Conservation (phyloP, 805 yeast species). For the Sugiyamaella smithiae region DNA sequence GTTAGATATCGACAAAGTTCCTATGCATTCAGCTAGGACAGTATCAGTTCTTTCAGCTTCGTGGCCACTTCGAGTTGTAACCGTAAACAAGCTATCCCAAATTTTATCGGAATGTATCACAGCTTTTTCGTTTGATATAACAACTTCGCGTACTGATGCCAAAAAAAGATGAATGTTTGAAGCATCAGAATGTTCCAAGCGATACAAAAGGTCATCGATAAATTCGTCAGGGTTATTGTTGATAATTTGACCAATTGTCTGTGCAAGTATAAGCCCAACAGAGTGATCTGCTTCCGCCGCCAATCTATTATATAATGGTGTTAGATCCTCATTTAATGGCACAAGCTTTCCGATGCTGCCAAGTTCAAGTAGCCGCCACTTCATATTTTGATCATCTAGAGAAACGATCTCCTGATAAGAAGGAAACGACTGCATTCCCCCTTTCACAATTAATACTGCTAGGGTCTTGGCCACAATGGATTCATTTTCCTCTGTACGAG, state of each 20-base stretch:
- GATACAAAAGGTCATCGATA: constrained; percentile 39
- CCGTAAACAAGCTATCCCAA: constrained; percentile 24
- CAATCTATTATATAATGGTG: constrained; percentile 38
- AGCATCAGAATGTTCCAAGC: constrained; percentile 24
- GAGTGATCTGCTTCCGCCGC: constrained; percentile 36
- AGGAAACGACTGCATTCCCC: not conserved
- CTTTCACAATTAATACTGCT: not conserved
- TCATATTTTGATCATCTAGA: constrained; percentile 20
- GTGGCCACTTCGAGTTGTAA: not conserved
- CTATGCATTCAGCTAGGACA: constrained; percentile 28
- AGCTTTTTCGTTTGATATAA: not conserved
- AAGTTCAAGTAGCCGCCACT: constrained; percentile 44
- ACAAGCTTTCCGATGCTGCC: constrained; percentile 48
- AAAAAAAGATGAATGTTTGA: constrained; percentile 31
- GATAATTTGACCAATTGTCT: constrained; percentile 51
- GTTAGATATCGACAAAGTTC: constrained; percentile 28
- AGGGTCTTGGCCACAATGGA: not conserved
- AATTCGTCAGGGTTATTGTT: constrained; percentile 39
- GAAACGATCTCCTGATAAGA: not conserved
- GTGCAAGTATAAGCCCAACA: constrained; percentile 48
- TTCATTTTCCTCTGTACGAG: not conserved
- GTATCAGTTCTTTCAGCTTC: not conserved
- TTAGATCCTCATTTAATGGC: constrained; percentile 35
- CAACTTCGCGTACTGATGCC: constrained; percentile 34
- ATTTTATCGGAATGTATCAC: constrained; percentile 9